Conservation (phyloP, 257 asterid genomes). For the Osmanthus fragrans region DNA sequence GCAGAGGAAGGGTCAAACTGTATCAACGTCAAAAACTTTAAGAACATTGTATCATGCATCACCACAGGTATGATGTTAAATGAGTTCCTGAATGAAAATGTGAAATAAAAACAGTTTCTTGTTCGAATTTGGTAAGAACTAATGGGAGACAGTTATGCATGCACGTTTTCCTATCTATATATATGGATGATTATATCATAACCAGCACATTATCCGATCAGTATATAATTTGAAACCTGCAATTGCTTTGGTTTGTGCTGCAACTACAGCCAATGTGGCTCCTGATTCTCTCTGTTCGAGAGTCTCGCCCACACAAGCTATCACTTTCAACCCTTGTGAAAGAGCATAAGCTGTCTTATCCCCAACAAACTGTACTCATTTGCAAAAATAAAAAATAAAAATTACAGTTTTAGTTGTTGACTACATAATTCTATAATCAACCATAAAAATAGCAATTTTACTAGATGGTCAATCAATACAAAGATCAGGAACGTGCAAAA, state of each 20-base stretch:
- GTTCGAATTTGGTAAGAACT: neutral
- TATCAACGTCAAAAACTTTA: neutral
- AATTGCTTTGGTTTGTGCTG: constrained; percentile 62
- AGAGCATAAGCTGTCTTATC: constrained; percentile 60
- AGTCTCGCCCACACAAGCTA: constrained; percentile 70
- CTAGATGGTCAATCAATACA: neutral
- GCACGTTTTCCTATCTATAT: neutral
- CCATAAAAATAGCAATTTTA: neutral
- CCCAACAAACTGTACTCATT: constrained; percentile 43
- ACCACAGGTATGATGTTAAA: neutral
- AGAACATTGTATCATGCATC: neutral
- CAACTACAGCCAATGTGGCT: constrained; percentile 54
- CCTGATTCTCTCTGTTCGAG: constrained; percentile 66
- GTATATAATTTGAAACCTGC: constrained; percentile 36
- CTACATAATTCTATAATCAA: neutral
- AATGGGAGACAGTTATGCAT: neutral
- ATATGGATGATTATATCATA: neutral
- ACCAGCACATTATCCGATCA: neutral
- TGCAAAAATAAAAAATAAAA: neutral
- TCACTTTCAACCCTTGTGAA: constrained; percentile 53
- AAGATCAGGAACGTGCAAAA: neutral
- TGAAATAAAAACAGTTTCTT: neutral
- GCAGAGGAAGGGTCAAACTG: constrained; percentile 13
- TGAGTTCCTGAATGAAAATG: neutral
- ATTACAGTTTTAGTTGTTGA: neutral